Conservation (phyloP, 176 grass and related monocot species). For the Hyparrhenia diplandra region DNA sequence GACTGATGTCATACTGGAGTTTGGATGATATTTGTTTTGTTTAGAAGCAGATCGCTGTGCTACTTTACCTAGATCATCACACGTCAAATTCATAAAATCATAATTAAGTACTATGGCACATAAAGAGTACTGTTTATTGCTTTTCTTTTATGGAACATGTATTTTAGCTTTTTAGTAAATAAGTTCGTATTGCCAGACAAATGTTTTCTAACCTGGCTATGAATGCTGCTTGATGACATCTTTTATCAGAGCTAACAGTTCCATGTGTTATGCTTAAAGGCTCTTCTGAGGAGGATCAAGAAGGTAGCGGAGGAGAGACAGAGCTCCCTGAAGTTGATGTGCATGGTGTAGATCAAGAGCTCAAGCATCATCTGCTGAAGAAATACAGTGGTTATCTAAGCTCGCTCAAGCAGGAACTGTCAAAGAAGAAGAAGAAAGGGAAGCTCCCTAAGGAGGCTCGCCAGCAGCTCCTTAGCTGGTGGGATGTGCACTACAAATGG, state of each 20-base stretch:
- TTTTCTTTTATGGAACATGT: background rate
- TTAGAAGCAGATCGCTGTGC: background rate
- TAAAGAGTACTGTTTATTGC: background rate
- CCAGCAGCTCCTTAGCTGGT: slow-evolving; percentile 87
- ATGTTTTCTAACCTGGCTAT: background rate
- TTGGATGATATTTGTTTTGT: background rate
- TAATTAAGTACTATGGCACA: background rate
- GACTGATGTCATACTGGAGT: background rate
- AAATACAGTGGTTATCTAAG: slow-evolving; percentile 99
- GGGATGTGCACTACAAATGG: slow-evolving; percentile 99
- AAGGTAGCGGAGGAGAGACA: slow-evolving; percentile 76
- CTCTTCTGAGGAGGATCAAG: slow-evolving; percentile 94
- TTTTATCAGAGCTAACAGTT: background rate
- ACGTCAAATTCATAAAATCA: background rate
- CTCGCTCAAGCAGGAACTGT: slow-evolving; percentile 94
- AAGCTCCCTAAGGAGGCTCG: slow-evolving; percentile 97
- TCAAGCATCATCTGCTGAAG: slow-evolving; percentile 93
- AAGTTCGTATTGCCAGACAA: background rate
- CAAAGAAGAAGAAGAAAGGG: slow-evolving; percentile 99
- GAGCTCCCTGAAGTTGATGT: slow-evolving; percentile 81
- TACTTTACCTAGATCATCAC: background rate
- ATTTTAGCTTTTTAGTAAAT: background rate
- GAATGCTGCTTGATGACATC: background rate
- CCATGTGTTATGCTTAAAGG: slow-evolving; percentile 39
- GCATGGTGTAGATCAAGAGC: slow-evolving; percentile 73